A percentile compares a stretch with the other conserved stretches of the same genome.
phyloP scores from a whole-genome alignment of 805 yeast species.

The Saccharomycopsis fodiens region DNA sequence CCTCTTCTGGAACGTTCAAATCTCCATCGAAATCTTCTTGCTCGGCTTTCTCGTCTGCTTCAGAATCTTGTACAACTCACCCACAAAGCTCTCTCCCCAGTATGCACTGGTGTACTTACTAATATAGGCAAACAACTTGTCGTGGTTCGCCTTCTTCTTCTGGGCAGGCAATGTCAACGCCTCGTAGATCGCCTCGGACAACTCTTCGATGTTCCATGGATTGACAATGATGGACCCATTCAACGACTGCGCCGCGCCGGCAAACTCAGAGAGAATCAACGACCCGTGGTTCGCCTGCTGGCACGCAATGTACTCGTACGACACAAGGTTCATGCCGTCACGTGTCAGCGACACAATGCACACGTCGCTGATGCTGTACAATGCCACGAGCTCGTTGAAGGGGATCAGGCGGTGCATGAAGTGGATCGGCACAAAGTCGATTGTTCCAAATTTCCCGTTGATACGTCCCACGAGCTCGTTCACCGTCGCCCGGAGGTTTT shows the following conservation, averaged over 20 bases:
- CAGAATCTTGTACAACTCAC: constrained; percentile 56
- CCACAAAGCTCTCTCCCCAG: constrained; percentile 96
- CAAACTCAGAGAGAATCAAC: constrained; percentile 84
- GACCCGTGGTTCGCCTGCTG: constrained; percentile 83
- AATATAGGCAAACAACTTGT: constrained; percentile 78
- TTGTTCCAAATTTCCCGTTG: constrained; percentile 93
- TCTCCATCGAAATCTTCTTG: constrained; percentile 4
- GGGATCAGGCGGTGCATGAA: constrained; percentile 89
- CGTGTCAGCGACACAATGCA: constrained; percentile 91
- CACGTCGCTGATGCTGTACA: constrained; percentile 80
- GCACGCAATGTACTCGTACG: constrained; percentile 95
- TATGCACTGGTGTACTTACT: constrained; percentile 89
- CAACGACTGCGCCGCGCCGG: constrained; percentile 98
- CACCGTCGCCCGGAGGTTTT: constrained; percentile 84
- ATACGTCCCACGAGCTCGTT: constrained; percentile 95
- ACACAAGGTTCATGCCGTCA: constrained; percentile 97
- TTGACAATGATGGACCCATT: constrained; percentile 92
- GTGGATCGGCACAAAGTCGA: constrained; percentile 96
- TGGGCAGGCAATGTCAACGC: constrained; percentile 81
- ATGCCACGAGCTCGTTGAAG: constrained; percentile 84
- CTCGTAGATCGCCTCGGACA: constrained; percentile 78
- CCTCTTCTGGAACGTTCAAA: no score
- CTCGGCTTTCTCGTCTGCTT: background rate
- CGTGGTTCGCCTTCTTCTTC: constrained; percentile 70
- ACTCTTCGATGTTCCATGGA: constrained; percentile 97